Evolutionary conservation across 257 asterid genomes (phyloP).

Genomic region (Ligustrum vulgare): DNA sequence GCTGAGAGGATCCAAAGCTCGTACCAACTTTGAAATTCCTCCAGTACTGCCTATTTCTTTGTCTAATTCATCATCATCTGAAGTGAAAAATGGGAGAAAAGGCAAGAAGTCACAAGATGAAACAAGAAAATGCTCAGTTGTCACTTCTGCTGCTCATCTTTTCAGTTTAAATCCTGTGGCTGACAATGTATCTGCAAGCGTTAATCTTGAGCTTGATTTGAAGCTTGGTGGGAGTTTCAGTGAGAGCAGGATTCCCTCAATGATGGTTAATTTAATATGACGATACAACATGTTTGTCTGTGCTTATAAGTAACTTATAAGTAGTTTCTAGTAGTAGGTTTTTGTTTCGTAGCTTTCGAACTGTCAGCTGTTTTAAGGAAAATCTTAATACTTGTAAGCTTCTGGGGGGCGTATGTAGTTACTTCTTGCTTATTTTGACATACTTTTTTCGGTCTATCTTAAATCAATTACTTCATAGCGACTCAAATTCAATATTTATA

Average conservation of each 20-base stretch:
- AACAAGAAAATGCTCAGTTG: constrained; percentile 52
- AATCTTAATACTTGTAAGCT: neutral
- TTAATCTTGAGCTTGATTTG: constrained; percentile 59
- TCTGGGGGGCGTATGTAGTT: neutral
- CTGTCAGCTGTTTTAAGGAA: neutral
- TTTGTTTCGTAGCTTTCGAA: neutral
- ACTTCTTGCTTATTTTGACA: no score
- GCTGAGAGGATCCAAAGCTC: constrained; percentile 70
- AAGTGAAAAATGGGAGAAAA: constrained; percentile 16
- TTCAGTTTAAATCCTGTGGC: constrained; percentile 35
- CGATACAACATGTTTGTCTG: neutral
- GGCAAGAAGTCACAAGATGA: constrained; percentile 4
- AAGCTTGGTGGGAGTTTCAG: constrained; percentile 28
- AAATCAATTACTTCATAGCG: no score
- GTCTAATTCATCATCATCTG: constrained; percentile 22
- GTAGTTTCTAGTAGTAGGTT: neutral
- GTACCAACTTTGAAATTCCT: constrained; percentile 67
- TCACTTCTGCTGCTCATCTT: constrained; percentile 57
- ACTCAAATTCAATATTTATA: no score
- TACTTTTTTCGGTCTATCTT: no score
- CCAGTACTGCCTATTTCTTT: constrained; percentile 43
- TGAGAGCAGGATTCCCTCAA: constrained; percentile 7
- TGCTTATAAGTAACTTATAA: neutral
- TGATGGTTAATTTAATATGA: constrained; percentile 17
- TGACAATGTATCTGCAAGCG: constrained; percentile 3